Evolutionary conservation across 2,329 filamentous ascomycete genomes (phyloP).

Genomic region (Phoma sp.): DNA sequence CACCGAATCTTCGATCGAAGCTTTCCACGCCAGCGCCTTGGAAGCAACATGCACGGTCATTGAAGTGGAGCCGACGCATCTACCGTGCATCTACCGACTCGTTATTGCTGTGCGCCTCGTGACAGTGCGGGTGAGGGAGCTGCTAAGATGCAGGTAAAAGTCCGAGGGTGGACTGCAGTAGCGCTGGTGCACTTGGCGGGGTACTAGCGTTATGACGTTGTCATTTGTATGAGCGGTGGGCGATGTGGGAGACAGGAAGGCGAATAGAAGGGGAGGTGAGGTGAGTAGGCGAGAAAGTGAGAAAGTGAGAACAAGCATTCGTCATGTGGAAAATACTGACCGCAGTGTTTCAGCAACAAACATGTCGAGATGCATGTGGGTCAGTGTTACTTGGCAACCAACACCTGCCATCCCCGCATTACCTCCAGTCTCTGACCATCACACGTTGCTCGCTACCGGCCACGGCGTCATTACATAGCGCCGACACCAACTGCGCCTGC

Average conservation of each 20-base stretch:
- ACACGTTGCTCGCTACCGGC: constrained; percentile 12
- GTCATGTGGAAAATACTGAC: too few relatives aligned
- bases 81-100: constrained; percentile 10
- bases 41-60: constrained; percentile 1
- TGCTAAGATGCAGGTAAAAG: constrained; percentile 7
- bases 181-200: too few relatives aligned
- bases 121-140: constrained; percentile 4
- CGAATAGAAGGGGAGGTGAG: too few relatives aligned
- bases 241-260: too few relatives aligned
- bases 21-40: not conserved
- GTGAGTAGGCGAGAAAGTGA: too few relatives aligned
- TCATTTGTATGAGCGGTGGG: too few relatives aligned
- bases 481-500: constrained; percentile 8
- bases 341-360: too few relatives aligned
- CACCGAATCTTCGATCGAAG: constrained; percentile 5
- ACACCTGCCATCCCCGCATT: constrained; percentile 16
- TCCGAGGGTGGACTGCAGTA: too few relatives aligned
- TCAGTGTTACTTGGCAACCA: not conserved
- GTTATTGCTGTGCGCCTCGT: not conserved
- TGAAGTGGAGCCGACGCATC: constrained; percentile 13
- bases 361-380: not conserved
- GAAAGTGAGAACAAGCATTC: too few relatives aligned
- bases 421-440: constrained; percentile 13
- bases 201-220: too few relatives aligned
- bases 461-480: constrained; percentile 7